These are phyloP conservation scores for Gryganskiella cystojenkinii DNA, from an alignment of 192 early-diverging fungal species.

Conservation along the genomic window DNA sequence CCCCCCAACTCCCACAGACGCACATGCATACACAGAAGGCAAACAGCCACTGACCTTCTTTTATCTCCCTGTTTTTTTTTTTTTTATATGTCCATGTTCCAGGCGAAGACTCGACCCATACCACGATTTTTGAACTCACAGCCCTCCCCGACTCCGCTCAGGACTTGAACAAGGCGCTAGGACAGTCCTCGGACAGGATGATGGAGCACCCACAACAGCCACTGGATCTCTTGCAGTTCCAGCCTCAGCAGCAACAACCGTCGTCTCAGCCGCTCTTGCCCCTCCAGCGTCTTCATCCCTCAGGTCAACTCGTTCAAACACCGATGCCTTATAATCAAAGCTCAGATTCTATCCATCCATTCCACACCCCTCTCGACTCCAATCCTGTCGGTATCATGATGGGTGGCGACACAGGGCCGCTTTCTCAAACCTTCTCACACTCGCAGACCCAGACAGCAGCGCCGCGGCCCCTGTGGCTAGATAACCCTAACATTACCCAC, in stretches of 20 bases:
- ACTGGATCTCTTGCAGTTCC: not conserved
- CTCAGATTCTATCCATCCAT: constrained; percentile 34
- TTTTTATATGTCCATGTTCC: too few relatives aligned
- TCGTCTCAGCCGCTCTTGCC: not conserved
- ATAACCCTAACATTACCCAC: constrained; percentile 33
- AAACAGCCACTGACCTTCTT: constrained; percentile 19
- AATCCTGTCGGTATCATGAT: not conserved
- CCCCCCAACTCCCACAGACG: constrained; percentile 2
- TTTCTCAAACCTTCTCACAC: not conserved
- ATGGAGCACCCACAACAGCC: constrained; percentile 10
- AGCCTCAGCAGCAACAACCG: constrained; percentile 1
- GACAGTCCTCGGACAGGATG: not conserved
- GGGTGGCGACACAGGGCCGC: not conserved
- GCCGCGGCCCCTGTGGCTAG: constrained; percentile 39
- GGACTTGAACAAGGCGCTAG: constrained; percentile 13
- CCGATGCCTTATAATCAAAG: not conserved
- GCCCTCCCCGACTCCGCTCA: constrained; percentile 5
- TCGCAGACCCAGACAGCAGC: constrained; percentile 10
- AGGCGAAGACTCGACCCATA: not conserved
- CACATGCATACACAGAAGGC: constrained; percentile 7
- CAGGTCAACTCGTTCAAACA: not conserved
- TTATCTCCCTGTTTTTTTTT: not conserved
- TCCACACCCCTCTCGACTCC: constrained; percentile 14
- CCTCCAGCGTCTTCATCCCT: not conserved
- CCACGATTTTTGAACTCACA: not conserved